Conservation (phyloP, 306 rosid genomes). For the Purshia tridentata region DNA sequence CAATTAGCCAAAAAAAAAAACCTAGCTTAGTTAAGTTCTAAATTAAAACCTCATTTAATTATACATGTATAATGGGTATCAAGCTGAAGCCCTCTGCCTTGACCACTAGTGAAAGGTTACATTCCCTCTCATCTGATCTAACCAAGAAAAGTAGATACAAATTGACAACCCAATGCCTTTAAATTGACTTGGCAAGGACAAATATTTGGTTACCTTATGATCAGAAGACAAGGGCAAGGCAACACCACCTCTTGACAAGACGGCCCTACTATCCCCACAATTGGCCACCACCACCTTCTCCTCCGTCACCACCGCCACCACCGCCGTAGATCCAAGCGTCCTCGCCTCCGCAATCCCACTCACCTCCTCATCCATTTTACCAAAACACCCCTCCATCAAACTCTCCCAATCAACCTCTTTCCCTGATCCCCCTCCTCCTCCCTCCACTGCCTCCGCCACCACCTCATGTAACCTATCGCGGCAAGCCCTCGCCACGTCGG, state of each 20-base stretch:
- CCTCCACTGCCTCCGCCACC: constrained; percentile 57
- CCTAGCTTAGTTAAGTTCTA: too few species aligned
- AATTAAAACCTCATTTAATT: too few species aligned
- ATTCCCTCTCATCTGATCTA: too few species aligned
- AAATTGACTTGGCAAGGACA: too few species aligned
- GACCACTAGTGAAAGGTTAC: too few species aligned
- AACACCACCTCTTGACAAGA: constrained; percentile 64
- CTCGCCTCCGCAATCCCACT: constrained; percentile 35
- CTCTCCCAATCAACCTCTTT: constrained; percentile 48
- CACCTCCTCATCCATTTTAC: constrained; percentile 71
- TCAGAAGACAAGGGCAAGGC: constrained; percentile 61
- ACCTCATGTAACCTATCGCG: constrained; percentile 51
- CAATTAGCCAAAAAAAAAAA: too few species aligned
- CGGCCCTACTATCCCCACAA: constrained; percentile 87
- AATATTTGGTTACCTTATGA: constrained; percentile 58
- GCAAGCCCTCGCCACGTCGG: constrained; percentile 66
- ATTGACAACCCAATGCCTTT: too few species aligned
- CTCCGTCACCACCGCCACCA: constrained; percentile 50
- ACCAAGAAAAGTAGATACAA: too few species aligned
- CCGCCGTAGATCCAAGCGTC: constrained; percentile 73
- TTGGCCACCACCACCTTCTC: constrained; percentile 64
- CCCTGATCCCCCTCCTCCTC: constrained; percentile 1
- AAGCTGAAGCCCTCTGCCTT: too few species aligned
- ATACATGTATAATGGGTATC: too few species aligned
- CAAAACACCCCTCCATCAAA: constrained; percentile 75